Conservation (phyloP, 139 green algal species). For the Nannochloris sp. region DNA sequence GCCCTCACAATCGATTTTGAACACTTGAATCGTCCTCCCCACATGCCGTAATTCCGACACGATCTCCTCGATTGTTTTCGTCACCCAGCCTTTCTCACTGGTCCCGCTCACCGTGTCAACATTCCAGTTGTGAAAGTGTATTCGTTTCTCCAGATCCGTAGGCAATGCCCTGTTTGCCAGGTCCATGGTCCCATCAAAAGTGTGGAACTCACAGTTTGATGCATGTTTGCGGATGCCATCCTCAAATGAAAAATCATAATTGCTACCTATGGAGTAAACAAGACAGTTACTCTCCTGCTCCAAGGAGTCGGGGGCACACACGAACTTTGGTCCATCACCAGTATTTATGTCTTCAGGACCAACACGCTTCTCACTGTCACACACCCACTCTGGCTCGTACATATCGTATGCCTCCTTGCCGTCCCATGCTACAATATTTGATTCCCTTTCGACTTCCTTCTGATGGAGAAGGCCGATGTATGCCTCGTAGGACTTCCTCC, state of each 20-base stretch:
- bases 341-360: neutral
- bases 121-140: neutral
- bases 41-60: neutral
- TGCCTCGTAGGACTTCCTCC: too few relatives aligned
- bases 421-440: too few relatives aligned
- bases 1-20: constrained; percentile 11
- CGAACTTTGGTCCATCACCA: constrained; percentile 3
- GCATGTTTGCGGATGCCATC: neutral
- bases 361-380: neutral
- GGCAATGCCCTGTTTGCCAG: neutral
- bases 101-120: too few relatives aligned
- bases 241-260: neutral
- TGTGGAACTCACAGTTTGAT: neutral
- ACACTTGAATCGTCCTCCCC: constrained; percentile 1
- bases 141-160: neutral
- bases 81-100: too few relatives aligned
- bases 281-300: neutral
- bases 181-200: neutral
- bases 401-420: neutral
- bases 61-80: neutral
- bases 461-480: too few relatives aligned
- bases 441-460: too few relatives aligned
- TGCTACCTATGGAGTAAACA: neutral
- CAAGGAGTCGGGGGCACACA: neutral
- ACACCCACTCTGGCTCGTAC: neutral